These are phyloP conservation scores for Penicillium angulare DNA, from an alignment of 495 filamentous ascomycete genomes.

Conservation along the genomic window DNA sequence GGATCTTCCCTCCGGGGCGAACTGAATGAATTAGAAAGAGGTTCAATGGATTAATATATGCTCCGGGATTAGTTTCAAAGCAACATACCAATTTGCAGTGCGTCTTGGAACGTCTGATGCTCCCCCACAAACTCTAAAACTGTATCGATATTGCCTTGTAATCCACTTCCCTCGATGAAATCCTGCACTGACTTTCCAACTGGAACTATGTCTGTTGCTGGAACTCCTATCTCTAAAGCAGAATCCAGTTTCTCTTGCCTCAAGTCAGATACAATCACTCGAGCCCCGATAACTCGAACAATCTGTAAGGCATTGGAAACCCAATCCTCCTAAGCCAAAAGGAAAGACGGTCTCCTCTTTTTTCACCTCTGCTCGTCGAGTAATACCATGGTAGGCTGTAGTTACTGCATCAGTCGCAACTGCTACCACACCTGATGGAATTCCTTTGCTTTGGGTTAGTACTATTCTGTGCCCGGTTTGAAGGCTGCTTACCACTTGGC, in stretches of 20 bases:
- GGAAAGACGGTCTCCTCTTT: slow-evolving; percentile 20
- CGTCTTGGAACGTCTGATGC: slow-evolving; percentile 19
- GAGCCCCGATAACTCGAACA: slow-evolving; percentile 15
- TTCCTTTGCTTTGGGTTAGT: slow-evolving; percentile 2
- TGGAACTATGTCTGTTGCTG: slow-evolving; percentile 17
- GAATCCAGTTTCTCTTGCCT: slow-evolving; percentile 18
- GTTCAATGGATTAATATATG: no score
- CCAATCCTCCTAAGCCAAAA: slow-evolving; percentile 20
- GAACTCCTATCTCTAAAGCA: slow-evolving; percentile 11
- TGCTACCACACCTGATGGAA: slow-evolving; percentile 15
- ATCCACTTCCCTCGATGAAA: slow-evolving; percentile 9
- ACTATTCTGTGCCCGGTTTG: no score
- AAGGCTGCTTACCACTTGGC: slow-evolving; percentile 9
- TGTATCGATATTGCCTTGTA: slow-evolving; percentile 18
- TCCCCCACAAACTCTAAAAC: slow-evolving; percentile 23
- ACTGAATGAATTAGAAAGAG: background rate
- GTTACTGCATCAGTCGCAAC: slow-evolving; percentile 24
- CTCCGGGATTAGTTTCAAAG: background rate
- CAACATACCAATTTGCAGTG: slow-evolving; percentile 17
- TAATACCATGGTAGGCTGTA: slow-evolving; percentile 24
- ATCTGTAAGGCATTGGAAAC: slow-evolving; percentile 25
- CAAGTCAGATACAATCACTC: slow-evolving; percentile 20
- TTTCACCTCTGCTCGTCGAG: slow-evolving; percentile 19
- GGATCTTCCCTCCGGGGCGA: slow-evolving; percentile 18
- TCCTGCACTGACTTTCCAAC: slow-evolving; percentile 11